These are phyloP conservation scores for Fraxinus angustifolia DNA, from an alignment of 305 asterid species.

Conservation along the genomic window DNA sequence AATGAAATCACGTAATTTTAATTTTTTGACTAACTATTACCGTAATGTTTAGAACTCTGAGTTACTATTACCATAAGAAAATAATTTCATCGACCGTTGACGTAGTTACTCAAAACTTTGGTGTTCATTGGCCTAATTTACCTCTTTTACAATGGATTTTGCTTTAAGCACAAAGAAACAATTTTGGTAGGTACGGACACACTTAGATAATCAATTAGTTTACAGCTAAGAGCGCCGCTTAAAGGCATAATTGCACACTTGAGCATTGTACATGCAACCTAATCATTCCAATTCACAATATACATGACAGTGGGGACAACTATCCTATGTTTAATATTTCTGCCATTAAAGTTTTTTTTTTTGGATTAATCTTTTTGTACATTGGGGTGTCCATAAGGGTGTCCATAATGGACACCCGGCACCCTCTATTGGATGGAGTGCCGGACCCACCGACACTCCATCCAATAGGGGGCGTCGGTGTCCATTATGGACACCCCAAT, in stretches of 20 bases:
- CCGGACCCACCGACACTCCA: too few relatives aligned
- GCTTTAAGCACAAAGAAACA: conserved; percentile 55
- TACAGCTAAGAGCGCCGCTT: conserved; percentile 40
- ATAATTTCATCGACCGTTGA: too few relatives aligned
- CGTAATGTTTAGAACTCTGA: neutral
- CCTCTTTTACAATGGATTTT: conserved; percentile 28
- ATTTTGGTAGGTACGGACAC: conserved; percentile 35
- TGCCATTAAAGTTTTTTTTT: neutral
- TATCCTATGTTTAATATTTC: neutral
- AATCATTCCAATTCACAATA: conserved; percentile 18
- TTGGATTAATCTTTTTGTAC: too few relatives aligned
- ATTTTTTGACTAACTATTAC: too few relatives aligned
- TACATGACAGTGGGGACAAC: conserved; percentile 9
- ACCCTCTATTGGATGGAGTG: too few relatives aligned
- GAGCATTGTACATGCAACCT: conserved; percentile 13
- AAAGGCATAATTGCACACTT: conserved; percentile 29
- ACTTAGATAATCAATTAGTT: conserved; percentile 16
- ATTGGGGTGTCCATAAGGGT: too few relatives aligned
- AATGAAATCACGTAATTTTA: neutral
- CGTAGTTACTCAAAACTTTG: neutral
- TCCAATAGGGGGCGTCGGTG: too few relatives aligned
- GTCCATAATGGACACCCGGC: too few relatives aligned
- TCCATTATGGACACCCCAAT: too few relatives aligned
- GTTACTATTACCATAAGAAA: neutral
- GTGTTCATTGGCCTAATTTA: neutral